Evolutionary conservation across 225 moss, liverwort and hornwort species (phyloP), one percentile per base, ranked within the genome.

Genomic region (Rhytidiadelphus loreus): DNA sequence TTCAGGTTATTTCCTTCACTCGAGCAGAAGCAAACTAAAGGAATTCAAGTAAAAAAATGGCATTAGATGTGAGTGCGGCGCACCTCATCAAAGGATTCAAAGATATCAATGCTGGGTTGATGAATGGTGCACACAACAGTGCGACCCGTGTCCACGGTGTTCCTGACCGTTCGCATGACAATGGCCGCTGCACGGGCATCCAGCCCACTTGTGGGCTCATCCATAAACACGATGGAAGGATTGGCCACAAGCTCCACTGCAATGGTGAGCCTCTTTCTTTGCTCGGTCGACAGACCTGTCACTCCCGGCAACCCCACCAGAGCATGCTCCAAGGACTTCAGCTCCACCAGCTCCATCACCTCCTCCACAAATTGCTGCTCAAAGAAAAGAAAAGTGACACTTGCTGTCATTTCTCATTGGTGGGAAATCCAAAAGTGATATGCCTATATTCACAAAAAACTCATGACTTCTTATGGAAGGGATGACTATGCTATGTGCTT

Each of bases 171-270:
- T 56, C 98, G 93, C 98, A 98, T 98, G 79, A 98, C 98, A 30
- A 97, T 95, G 86, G 98, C 98, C 69, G 98, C 98, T n/a, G 98
- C 98, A 50, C 98, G 95, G 48, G 98, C 98, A n/a, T 98, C 98
- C 39, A 98, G 89, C 74, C 98, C 98, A 81, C 95, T 96, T 4
- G 98, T 97, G 37, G 98, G 98, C 94, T 98, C 98, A 87, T 98
- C 98, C 98, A 98, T 98, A 77, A 98, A 97, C 73, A 98, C 95
- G 12, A 98, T 98, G 60, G 96, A 95, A 57, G 96, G 96, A 70
- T 96, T 96, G 60, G 96, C 94, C 43, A 96, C 96, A 12, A 96
- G 92, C 39, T 96, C 96, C 68, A 96, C 96, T 6, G 96, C 96
- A 62, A 96, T 96, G 7, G 96, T 95, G 30, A 98, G 66, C 30